These are phyloP conservation scores for Trifolium subterraneum DNA, from an alignment of 306 rosid genomes.

Conservation along the genomic window DNA sequence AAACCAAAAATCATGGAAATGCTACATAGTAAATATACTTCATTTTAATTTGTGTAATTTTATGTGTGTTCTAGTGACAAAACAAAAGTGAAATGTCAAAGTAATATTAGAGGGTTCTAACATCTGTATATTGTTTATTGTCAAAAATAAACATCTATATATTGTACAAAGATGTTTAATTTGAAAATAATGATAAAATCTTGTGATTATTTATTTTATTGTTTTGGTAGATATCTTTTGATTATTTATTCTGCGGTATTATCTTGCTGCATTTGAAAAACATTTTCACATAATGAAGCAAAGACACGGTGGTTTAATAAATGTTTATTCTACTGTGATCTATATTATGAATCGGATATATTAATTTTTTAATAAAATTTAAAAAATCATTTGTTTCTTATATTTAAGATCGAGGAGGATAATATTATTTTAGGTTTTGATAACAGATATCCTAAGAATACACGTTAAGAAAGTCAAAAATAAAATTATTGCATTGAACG, in stretches of 20 bases:
- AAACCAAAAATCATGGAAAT: slow-evolving; percentile 38
- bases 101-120: slow-evolving; percentile 33
- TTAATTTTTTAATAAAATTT: too few species aligned
- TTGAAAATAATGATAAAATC: slow-evolving; percentile 42
- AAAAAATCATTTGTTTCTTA: too few species aligned
- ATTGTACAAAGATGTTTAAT: slow-evolving; percentile 44
- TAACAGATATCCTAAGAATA: too few species aligned
- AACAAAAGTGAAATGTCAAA: slow-evolving; percentile 33
- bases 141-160: slow-evolving; percentile 33
- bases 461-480: too few species aligned
- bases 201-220: slow-evolving; percentile 31
- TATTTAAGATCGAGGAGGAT: too few species aligned
- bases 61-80: slow-evolving; percentile 39
- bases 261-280: not conserved
- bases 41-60: slow-evolving; percentile 38
- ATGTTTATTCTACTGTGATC: too few species aligned
- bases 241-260: slow-evolving; percentile 9
- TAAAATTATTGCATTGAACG: too few species aligned
- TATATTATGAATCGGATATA: too few species aligned
- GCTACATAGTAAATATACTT: slow-evolving; percentile 23
- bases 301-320: not conserved
- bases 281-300: slow-evolving; percentile 3
- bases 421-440: too few species aligned
- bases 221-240: too few species aligned
- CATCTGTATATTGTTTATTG: slow-evolving; percentile 42